phyloP scores from a whole-genome alignment of 2,329 filamentous ascomycete genomes.

The Pseudopyricularia cyperi region DNA sequence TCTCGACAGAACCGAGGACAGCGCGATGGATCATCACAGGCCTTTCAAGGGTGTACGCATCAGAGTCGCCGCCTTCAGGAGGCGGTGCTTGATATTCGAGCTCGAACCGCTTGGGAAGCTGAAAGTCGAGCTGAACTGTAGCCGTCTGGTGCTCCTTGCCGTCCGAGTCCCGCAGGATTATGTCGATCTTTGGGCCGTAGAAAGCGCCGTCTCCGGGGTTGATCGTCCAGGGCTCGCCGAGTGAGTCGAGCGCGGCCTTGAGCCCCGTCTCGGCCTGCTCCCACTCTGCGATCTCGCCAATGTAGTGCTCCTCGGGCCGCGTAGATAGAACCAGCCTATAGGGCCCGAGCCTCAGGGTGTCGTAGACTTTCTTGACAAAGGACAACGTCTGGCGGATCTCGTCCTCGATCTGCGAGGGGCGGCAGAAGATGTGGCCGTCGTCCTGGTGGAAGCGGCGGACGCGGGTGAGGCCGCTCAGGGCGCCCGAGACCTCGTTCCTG shows the following conservation, averaged over 20 bases:
- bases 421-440: constrained; percentile 82
- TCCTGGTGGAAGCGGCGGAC: constrained; percentile 94
- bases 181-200: constrained; percentile 86
- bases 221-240: constrained; percentile 56
- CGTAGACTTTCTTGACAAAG: constrained; percentile 62
- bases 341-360: constrained; percentile 54
- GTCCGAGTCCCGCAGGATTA: constrained; percentile 65
- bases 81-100: constrained; percentile 61
- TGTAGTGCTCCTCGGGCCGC: constrained; percentile 61
- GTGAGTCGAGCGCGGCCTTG: constrained; percentile 46
- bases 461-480: constrained; percentile 78
- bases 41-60: constrained; percentile 43
- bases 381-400: constrained; percentile 64
- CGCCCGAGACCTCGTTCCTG: constrained; percentile 88
- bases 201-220: constrained; percentile 80
- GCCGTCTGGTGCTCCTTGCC: constrained; percentile 84
- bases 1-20: constrained; percentile 71
- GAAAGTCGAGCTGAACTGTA: constrained; percentile 82
- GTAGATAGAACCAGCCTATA: constrained; percentile 72
- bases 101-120: constrained; percentile 70
- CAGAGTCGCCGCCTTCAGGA: constrained; percentile 38
- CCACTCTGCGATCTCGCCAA: constrained; percentile 59
- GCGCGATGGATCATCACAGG: constrained; percentile 80
- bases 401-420: constrained; percentile 57
- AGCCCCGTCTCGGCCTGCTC: constrained; percentile 55